These are phyloP conservation scores for Termitomyces sp. DNA, from an alignment of 768 basidiomycete species.

Conservation along the genomic window DNA sequence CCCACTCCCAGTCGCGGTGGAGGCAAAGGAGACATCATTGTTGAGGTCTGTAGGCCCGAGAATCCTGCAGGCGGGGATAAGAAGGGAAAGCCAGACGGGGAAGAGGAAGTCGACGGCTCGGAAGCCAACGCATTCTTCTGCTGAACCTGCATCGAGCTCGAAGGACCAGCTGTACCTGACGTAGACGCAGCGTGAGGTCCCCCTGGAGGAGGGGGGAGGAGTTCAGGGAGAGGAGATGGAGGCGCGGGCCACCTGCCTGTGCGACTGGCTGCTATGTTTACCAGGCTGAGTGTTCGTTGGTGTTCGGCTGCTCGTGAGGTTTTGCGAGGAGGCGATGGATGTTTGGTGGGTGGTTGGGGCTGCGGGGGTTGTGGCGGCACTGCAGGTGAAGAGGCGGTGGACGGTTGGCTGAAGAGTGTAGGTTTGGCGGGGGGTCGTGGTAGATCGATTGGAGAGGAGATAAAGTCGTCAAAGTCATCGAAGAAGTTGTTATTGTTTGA, in stretches of 20 bases:
- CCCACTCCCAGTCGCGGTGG: not conserved
- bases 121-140: constrained; percentile 21
- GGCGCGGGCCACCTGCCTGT: constrained; percentile 41
- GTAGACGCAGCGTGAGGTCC: constrained; percentile 5
- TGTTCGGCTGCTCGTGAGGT: constrained; percentile 42
- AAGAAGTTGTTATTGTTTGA: constrained; percentile 11
- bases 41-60: constrained; percentile 3
- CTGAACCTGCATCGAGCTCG: constrained; percentile 24
- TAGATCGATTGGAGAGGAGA: constrained; percentile 41
- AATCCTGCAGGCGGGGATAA: constrained; percentile 12
- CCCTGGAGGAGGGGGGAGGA: constrained; percentile 18
- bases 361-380: not conserved
- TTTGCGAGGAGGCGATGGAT: constrained; percentile 20
- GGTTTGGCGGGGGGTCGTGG: constrained; percentile 37
- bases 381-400: not conserved
- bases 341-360: constrained; percentile 8
- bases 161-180: constrained; percentile 3
- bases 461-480: constrained; percentile 28
- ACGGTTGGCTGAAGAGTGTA: constrained; percentile 5
- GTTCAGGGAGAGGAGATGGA: constrained; percentile 21
- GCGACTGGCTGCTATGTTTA: constrained; percentile 53
- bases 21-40: not conserved
- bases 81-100: constrained; percentile 9
- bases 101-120: too few species aligned
- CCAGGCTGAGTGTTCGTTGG: constrained; percentile 52